phyloP scores from a whole-genome alignment of 2,329 filamentous ascomycete genomes.

The Xylariaceae sp. region DNA sequence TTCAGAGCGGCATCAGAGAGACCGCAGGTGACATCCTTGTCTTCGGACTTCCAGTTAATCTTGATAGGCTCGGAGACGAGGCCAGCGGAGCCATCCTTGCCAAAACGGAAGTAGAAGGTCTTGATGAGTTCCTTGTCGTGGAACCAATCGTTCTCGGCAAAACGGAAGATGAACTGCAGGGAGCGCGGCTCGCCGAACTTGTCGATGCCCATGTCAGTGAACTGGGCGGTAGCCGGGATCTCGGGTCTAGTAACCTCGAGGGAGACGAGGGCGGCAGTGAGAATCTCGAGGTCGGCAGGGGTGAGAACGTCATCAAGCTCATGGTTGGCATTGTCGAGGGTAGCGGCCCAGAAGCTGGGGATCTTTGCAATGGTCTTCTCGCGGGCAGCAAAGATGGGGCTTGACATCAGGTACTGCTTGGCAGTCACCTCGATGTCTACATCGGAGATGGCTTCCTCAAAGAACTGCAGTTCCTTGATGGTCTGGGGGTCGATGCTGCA shows the following conservation, averaged over 20 bases:
- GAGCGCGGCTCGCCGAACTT: slow-evolving; percentile 56
- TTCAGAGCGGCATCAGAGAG: slow-evolving; percentile 55
- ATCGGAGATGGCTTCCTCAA: slow-evolving; percentile 30
- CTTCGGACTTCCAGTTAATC: slow-evolving; percentile 58
- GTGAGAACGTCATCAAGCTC: slow-evolving; percentile 62
- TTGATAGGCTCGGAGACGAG: slow-evolving; percentile 63
- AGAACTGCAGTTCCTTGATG: slow-evolving; percentile 33
- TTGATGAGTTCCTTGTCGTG: slow-evolving; percentile 56
- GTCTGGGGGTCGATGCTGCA: slow-evolving; percentile 29
- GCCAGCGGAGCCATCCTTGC: slow-evolving; percentile 52
- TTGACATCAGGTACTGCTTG: slow-evolving; percentile 31
- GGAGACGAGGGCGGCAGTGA: slow-evolving; percentile 50
- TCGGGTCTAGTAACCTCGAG: slow-evolving; percentile 46
- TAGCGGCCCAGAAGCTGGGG: slow-evolving; percentile 63
- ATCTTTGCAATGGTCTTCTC: slow-evolving; percentile 52
- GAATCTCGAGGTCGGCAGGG: slow-evolving; percentile 52
- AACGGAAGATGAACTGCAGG: slow-evolving; percentile 49
- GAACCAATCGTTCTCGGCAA: slow-evolving; percentile 59
- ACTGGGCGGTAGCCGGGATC: slow-evolving; percentile 33
- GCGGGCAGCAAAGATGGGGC: slow-evolving; percentile 51
- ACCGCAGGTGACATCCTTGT: slow-evolving; percentile 58
- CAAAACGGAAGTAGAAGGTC: slow-evolving; percentile 60
- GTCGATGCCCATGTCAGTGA: slow-evolving; percentile 30
- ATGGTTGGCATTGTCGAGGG: slow-evolving; percentile 51
- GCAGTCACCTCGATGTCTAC: slow-evolving; percentile 32